Base-by-base conservation (phyloP, 805 yeast species). In the Metschnikowia bowlesiae region DNA sequence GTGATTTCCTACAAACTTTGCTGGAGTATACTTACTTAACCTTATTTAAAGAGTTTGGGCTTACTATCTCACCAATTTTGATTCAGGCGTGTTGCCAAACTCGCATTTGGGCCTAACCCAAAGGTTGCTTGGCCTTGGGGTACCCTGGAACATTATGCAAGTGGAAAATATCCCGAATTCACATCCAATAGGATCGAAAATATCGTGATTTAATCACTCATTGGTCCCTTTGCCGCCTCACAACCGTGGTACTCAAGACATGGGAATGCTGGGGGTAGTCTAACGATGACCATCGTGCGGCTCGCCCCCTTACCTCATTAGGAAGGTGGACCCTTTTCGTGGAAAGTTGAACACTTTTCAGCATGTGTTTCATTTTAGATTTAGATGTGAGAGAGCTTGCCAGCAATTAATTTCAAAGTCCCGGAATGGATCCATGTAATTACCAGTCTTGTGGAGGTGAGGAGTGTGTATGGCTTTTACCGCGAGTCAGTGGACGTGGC, bases 251-350 rank as follows among this genome's bases (percentile, higher is more conserved):
- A n/a, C 10, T 10, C 6, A n/a, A 33, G 26, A 16, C 8, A 42
- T 4, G n/a, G 14, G 22, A 31, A n/a, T 10, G 38, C 38, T 13
- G n/a, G 14, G 38, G 11, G 18, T 22, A 26, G 9, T 6, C 29
- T 3, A 35, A 44, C 61, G 61, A 57, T 57, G 61, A 53, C 61
- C 61, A 57, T 57, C 61, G 61, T 56, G 61, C 61, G 61, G 61
- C 61, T 52, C 58, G 39, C 10, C 31, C 1, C 2, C 44, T 49
- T 48, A 11, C 56, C 54, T 13, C 4, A 46, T 28, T 49, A 35
- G 52, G 52, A 40, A 42, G 13, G 45, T 13, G 26, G 2, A 5
- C 6, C 6, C 11, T n/a, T 26, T n/a, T 9, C 14, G 8, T 28
- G 2, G 13, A 8, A 22, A 11, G 13, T 11, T 8, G 10, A 16